phyloP scores from a whole-genome alignment of 805 yeast species.

The Pichia cephalocereana region DNA sequence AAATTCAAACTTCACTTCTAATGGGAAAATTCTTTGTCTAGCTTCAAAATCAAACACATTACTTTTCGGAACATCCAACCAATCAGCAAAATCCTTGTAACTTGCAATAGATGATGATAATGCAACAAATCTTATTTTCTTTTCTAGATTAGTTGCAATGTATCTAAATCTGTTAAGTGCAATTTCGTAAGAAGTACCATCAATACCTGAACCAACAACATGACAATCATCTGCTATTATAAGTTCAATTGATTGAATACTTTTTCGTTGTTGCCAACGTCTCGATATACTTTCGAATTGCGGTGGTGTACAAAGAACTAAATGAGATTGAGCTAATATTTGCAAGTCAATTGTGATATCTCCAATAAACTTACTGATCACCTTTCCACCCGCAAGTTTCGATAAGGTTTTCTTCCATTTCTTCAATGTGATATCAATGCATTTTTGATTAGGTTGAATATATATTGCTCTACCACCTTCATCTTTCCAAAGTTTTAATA shows the following conservation, averaged over 20 bases:
- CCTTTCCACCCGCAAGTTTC: constrained; percentile 46
- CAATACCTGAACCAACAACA: constrained; percentile 43
- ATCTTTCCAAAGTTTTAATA: constrained; percentile 63
- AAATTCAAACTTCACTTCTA: constrained; percentile 50
- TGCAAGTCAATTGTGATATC: constrained; percentile 47
- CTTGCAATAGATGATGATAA: constrained; percentile 63
- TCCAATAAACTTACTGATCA: constrained; percentile 47
- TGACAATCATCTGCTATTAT: constrained; percentile 72
- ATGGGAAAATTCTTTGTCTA: constrained; percentile 42
- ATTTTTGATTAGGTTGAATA: constrained; percentile 53
- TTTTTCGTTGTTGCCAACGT: constrained; percentile 74
- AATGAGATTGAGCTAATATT: constrained; percentile 49
- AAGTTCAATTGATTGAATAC: constrained; percentile 57
- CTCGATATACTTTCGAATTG: constrained; percentile 69
- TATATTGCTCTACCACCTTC: constrained; percentile 66
- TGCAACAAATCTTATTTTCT: constrained; percentile 53
- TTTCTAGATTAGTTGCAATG: constrained; percentile 57
- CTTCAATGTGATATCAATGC: constrained; percentile 36
- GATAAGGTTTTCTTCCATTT: constrained; percentile 47
- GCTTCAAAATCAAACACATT: constrained; percentile 66
- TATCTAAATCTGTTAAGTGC: constrained; percentile 63
- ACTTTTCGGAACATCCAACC: constrained; percentile 67
- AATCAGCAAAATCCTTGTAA: constrained; percentile 70
- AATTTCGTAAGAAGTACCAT: constrained; percentile 62
- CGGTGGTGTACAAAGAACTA: constrained; percentile 68